phyloP scores from a whole-genome alignment of 129 eudicot genomes.

The Solidago caesia region DNA sequence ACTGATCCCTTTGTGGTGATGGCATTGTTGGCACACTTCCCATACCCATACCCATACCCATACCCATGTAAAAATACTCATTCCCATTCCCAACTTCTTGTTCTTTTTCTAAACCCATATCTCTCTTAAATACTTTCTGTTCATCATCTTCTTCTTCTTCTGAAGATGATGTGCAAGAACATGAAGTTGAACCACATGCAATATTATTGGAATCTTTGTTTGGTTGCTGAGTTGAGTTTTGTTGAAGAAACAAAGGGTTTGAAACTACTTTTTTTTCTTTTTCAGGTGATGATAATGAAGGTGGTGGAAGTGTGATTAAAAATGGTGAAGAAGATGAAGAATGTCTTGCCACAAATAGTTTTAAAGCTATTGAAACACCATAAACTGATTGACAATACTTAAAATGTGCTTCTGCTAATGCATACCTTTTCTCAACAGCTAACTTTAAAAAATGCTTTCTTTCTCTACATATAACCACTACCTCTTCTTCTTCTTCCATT shows the following conservation, averaged over 20 bases:
- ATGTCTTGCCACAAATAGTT: conserved; percentile 82
- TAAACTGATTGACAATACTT: conserved; percentile 68
- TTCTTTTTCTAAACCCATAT: conserved; percentile 22
- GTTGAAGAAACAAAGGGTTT: conserved; percentile 87
- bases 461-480: conserved; percentile 87
- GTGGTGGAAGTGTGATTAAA: conserved; percentile 78
- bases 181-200: conserved; percentile 37
- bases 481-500: conserved; percentile 81
- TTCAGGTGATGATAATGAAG: conserved; percentile 36
- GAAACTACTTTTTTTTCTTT: conserved; percentile 59
- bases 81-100: conserved; percentile 40
- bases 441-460: conserved; percentile 71
- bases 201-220: conserved; percentile 42
- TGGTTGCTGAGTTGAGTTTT: conserved; percentile 51
- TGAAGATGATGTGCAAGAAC: conserved; percentile 48
- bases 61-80: conserved; percentile 53
- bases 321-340: conserved; percentile 75
- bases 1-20: conserved; percentile 69
- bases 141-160: conserved; percentile 48
- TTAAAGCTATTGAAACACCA: conserved; percentile 86
- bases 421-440: conserved; percentile 82
- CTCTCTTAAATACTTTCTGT: conserved; percentile 11
- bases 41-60: conserved; percentile 43
- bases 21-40: conserved; percentile 49
- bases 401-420: conserved; percentile 84